Conservation (phyloP, 371 early-diverging fungal species). For the Apophysomyces ossiformis region DNA sequence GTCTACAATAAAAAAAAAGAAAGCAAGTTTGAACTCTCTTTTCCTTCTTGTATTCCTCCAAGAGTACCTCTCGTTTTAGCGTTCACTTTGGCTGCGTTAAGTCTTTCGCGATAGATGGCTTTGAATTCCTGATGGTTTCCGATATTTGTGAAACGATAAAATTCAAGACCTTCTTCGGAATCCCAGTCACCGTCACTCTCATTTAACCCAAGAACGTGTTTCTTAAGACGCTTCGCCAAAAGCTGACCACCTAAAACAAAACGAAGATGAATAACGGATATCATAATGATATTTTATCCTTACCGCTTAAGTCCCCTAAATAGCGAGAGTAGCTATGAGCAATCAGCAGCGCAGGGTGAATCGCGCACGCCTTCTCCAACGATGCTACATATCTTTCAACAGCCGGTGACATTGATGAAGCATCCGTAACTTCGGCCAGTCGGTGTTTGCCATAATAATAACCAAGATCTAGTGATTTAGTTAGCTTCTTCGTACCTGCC, state of each 20-base stretch:
- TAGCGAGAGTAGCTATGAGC: slow-evolving; percentile 69
- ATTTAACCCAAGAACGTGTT: slow-evolving; percentile 41
- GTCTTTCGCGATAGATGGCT: slow-evolving; percentile 56
- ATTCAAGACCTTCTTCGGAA: slow-evolving; percentile 50
- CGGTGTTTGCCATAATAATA: slow-evolving; percentile 58
- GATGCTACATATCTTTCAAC: slow-evolving; percentile 53
- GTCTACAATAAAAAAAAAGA: slow-evolving; percentile 18
- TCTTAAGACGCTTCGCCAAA: slow-evolving; percentile 58
- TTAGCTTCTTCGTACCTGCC: background rate
- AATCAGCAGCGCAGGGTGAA: slow-evolving; percentile 57
- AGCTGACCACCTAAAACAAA: slow-evolving; percentile 61
- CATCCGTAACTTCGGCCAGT: slow-evolving; percentile 37
- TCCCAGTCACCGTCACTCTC: slow-evolving; percentile 48
- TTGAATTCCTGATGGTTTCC: slow-evolving; percentile 64
- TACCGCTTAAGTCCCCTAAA: slow-evolving; percentile 64
- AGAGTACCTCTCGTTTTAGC: slow-evolving; percentile 36
- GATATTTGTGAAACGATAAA: slow-evolving; percentile 56
- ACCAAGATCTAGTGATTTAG: slow-evolving; percentile 44
- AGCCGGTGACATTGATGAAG: slow-evolving; percentile 57
- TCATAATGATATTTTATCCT: background rate
- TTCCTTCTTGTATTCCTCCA: background rate
- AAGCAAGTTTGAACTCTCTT: background rate
- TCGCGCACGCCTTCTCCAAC: slow-evolving; percentile 48
- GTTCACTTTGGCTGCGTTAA: slow-evolving; percentile 50
- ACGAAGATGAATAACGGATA: background rate